These are phyloP conservation scores for Fonsecaea nubica DNA, from an alignment of 2,329 filamentous ascomycete genomes.

Conservation along the genomic window DNA sequence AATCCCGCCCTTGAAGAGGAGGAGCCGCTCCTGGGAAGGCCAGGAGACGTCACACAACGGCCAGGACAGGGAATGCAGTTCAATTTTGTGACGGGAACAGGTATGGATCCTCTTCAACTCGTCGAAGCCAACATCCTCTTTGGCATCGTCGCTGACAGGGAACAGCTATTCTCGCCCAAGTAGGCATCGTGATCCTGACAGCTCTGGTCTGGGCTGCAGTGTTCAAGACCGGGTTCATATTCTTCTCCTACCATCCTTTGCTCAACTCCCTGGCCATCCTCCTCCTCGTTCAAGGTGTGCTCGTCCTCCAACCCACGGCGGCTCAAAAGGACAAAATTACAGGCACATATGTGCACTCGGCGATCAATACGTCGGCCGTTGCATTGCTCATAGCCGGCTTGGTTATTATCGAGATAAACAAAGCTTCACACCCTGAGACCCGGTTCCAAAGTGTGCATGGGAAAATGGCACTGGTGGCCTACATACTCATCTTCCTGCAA, in stretches of 20 bases:
- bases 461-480: conserved; percentile 79
- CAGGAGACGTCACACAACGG: conserved; percentile 75
- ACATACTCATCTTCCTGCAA: conserved; percentile 73
- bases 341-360: conserved; percentile 70
- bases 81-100: conserved; percentile 77
- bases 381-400: conserved; percentile 55
- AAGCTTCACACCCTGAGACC: conserved; percentile 71
- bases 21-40: conserved; percentile 72
- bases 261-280: conserved; percentile 71
- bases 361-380: conserved; percentile 61
- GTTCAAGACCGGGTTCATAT: conserved; percentile 71
- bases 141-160: conserved; percentile 58
- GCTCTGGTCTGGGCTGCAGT: conserved; percentile 79
- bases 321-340: conserved; percentile 73
- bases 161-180: conserved; percentile 80
- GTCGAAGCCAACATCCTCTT: conserved; percentile 69
- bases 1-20: conserved; percentile 61
- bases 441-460: conserved; percentile 79
- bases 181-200: conserved; percentile 75
- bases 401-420: conserved; percentile 71
- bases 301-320: conserved; percentile 86
- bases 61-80: conserved; percentile 67
- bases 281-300: conserved; percentile 76
- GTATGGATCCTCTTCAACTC: conserved; percentile 31
- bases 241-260: conserved; percentile 85